Percentiles rank a stretch among this genome's conserved stretches.
Evolutionary conservation across 257 asterid species (phyloP).

Genomic region (Nyctanthes arbortristis): DNA sequence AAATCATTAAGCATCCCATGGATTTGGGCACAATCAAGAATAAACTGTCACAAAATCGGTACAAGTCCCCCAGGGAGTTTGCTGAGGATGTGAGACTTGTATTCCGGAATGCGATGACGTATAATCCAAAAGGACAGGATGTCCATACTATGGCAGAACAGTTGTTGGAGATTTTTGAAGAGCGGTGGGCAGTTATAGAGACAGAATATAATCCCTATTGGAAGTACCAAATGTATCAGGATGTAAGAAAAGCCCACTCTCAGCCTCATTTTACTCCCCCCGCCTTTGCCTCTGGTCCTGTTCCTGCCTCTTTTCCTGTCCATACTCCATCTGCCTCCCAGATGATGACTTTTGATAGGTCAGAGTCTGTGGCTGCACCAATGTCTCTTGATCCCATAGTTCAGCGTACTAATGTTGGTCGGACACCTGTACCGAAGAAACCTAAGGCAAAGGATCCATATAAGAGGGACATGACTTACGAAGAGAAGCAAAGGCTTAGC

Average conservation of each 20-base stretch:
- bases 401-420: conserved; percentile 48
- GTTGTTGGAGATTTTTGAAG: conserved; percentile 67
- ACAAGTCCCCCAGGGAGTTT: conserved; percentile 72
- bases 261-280: conserved; percentile 41
- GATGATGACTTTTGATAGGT: conserved; percentile 46
- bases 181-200: conserved; percentile 77
- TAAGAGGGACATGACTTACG: conserved; percentile 93
- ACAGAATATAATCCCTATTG: conserved; percentile 55
- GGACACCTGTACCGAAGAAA: conserved; percentile 82
- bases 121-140: conserved; percentile 91
- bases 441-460: conserved; percentile 94
- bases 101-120: conserved; percentile 86
- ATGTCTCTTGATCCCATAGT: conserved; percentile 46
- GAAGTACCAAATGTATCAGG: conserved; percentile 65
- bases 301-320: conserved; percentile 31
- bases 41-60: conserved; percentile 60
- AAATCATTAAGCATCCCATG: conserved; percentile 80
- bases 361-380: conserved; percentile 40
- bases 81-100: conserved; percentile 92
- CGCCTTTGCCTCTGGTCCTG: conserved; percentile 10
- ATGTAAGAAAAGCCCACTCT: conserved; percentile 47
- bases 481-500: conserved; percentile 95
- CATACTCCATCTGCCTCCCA: conserved; percentile 36
- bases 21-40: conserved; percentile 86
- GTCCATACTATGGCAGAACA: conserved; percentile 85